Conservation (phyloP, 177 flowering plant species). For the Tripterygium wilfordii region DNA sequence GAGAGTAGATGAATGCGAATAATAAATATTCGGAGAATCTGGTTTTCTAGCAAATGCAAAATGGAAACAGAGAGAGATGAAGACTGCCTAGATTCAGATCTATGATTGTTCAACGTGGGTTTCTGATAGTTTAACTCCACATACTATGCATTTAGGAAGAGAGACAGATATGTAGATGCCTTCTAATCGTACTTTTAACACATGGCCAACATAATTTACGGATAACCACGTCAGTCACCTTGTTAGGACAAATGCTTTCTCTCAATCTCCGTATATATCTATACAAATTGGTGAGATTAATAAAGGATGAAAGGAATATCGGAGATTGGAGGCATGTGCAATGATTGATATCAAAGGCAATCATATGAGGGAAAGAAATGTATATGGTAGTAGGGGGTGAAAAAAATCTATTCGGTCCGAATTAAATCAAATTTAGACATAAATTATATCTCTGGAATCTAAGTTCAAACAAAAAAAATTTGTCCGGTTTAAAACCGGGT, state of each 20-base stretch:
- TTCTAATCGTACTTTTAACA: conserved; percentile 22
- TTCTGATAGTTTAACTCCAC: conserved; percentile 8
- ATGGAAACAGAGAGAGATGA: conserved; percentile 9
- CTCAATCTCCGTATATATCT: not conserved
- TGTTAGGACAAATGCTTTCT: not conserved
- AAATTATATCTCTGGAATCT: no score
- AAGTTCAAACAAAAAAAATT: no score
- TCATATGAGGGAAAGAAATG: conserved; percentile 18
- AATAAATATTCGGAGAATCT: conserved; percentile 9
- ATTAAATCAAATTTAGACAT: no score
- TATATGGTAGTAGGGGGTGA: conserved; percentile 7
- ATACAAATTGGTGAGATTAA: not conserved
- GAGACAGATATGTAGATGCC: conserved; percentile 5
- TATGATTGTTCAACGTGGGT: conserved; percentile 40
- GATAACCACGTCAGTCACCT: conserved; percentile 3
- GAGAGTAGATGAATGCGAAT: not conserved
- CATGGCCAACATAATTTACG: conserved; percentile 29
- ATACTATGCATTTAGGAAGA: conserved; percentile 3
- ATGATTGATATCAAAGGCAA: conserved; percentile 20
- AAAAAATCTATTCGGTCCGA: no score
- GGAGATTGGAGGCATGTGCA: conserved; percentile 27
- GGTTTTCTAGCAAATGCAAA: conserved; percentile 6
- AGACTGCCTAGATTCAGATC: conserved; percentile 21
- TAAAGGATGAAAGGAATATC: conserved; percentile 9
- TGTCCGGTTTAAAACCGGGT: no score